Evolutionary conservation across 345 rosid species (phyloP).

Genomic region (Brassica nigra): DNA sequence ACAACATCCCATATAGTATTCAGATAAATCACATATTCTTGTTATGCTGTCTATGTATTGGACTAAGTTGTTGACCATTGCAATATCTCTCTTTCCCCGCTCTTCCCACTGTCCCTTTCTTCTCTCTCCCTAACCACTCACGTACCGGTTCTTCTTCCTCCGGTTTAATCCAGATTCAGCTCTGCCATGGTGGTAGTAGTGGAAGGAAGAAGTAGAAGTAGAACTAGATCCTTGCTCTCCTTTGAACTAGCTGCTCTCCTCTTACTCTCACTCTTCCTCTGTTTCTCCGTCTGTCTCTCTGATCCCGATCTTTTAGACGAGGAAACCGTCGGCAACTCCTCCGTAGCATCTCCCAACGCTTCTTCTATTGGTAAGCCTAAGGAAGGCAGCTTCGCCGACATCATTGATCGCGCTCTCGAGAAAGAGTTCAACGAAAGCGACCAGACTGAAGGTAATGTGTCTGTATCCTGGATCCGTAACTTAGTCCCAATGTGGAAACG

Average conservation of each 20-base stretch:
- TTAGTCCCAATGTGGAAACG: conserved; percentile 3
- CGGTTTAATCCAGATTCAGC: conserved; percentile 33
- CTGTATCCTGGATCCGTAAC: conserved; percentile 12
- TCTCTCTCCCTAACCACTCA: not conserved
- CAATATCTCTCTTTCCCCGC: conserved; percentile 1
- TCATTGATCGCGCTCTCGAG: conserved; percentile 83
- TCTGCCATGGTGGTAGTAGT: conserved; percentile 45
- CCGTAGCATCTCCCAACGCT: conserved; percentile 31
- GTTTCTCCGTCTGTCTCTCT: conserved; percentile 22
- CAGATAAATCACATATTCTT: not conserved
- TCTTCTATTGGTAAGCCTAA: conserved; percentile 43
- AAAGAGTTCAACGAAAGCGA: conserved; percentile 87
- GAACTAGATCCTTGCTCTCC: conserved; percentile 19
- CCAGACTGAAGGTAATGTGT: conserved; percentile 61
- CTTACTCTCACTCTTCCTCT: conserved; percentile 27
- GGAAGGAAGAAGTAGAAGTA: conserved; percentile 5
- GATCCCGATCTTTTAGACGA: conserved; percentile 33
- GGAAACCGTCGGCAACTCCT: conserved; percentile 23
- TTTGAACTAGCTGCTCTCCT: conserved; percentile 14
- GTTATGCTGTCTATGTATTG: conserved; percentile 6
- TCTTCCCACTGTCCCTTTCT: not conserved
- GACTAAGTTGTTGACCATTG: conserved; percentile 31
- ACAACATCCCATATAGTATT: not conserved
- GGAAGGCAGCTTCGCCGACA: conserved; percentile 77
- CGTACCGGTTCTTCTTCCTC: not conserved